Evolutionary conservation across 768 basidiomycete genomes (phyloP), one percentile per base, ranked within the genome.

Genomic region (Amanita muscaria): DNA sequence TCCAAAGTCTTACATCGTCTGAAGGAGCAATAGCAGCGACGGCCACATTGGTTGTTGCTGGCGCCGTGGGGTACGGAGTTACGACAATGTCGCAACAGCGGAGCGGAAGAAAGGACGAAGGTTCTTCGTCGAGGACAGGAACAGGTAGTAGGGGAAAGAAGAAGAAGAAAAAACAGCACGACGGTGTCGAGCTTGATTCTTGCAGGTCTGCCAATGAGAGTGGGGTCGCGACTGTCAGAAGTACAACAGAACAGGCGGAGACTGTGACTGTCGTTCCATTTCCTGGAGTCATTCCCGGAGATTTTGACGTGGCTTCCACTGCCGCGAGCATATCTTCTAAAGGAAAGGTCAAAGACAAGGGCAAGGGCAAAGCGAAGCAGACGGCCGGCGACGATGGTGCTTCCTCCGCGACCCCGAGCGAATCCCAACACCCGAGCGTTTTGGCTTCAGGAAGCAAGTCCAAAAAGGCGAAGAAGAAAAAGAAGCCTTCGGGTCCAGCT

Each of bases 211-310:
- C 27, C 27, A 6, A 6, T 12, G 12, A 29, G 6, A 29, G 12
- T 29, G n/a, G n/a, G n/a, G 27, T 29, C 27, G 27, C 7, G 27
- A 29, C 7, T 29, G 27, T 12, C 27, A 12, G 12, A 6, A 29
- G 7, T 29, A 29, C 27, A 6, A 12, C 27, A 12, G 27, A 12
- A 29, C n/a, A n/a, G n/a, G 27, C 27, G 7, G 12, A 29, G 6
- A 29, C 27, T 12, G 27, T 29, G 27, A 29, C 27, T 12, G 27
- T 29, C 12, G 27, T 29, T 29, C 27, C 27, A 6, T 64, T 64
- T 50, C 62, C 70, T 11, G 48, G 61, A 4, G 62, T 62, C 40
- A 59, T 77, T 16, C 74, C 76, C 4, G 75, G 76, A 4, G 62
- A 61, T 32, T 72, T 77, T 53, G 68, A 71, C 37, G 37, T 53